phyloP scores from a whole-genome alignment of 106 monocot species.

The Phalaenopsis aphrodite region DNA sequence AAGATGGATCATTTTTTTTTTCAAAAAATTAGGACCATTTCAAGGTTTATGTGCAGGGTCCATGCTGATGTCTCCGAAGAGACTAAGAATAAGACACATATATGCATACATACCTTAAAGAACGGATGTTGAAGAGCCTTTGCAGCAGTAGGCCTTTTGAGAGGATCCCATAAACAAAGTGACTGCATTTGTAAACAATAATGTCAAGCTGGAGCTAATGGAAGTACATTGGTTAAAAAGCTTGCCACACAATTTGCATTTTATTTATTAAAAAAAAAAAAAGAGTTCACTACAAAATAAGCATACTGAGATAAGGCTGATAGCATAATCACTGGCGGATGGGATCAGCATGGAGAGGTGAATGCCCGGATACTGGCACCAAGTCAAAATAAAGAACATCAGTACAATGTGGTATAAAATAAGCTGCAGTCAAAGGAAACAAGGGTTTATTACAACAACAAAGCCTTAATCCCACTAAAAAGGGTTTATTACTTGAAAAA shows the following conservation, averaged over 20 bases:
- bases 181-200: slow-evolving; percentile 15
- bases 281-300: background rate
- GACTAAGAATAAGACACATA: too few relatives aligned
- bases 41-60: too few relatives aligned
- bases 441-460: background rate
- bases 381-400: background rate
- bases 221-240: background rate
- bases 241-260: too few relatives aligned
- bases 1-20: too few relatives aligned
- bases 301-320: slow-evolving; percentile 41
- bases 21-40: too few relatives aligned
- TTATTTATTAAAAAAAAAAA: too few relatives aligned
- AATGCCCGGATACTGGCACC: slow-evolving; percentile 19
- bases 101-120: slow-evolving; percentile 19
- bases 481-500: background rate
- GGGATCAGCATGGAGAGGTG: slow-evolving; percentile 28
- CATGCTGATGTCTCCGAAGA: too few relatives aligned
- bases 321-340: slow-evolving; percentile 39
- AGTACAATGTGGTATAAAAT: background rate
- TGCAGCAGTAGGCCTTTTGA: slow-evolving; percentile 32
- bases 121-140: slow-evolving; percentile 43
- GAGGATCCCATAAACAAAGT: slow-evolving; percentile 50
- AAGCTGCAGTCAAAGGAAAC: background rate
- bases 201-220: background rate
- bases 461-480: background rate